Base-by-base conservation (phyloP, 2,329 filamentous ascomycete species). In the Pseudogymnoascus sp. region DNA sequence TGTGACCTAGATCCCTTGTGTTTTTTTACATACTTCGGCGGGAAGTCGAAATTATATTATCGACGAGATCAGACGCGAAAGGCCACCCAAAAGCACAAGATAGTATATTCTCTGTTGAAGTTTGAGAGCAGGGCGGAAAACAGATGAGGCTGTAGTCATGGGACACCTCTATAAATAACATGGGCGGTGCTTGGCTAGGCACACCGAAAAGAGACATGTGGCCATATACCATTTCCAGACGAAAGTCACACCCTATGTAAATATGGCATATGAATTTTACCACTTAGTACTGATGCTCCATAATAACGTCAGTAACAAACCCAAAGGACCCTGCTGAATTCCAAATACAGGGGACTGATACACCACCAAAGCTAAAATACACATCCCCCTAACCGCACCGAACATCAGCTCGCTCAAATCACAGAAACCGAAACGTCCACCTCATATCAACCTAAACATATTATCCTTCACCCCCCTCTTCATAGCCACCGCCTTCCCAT, bases 401-500 rank as follows among this genome's bases (percentile, higher is more conserved):
- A 47, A 4, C 11, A 47, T 7, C 21, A 25, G 21, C 42, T 25
- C 21, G 11, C 12, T 23, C 28, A 35, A 59, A 4, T n/a, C 53
- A 10, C 28, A 18, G 6, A 12, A 28, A 35, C 25, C 16, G 4
- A 38, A 7, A 40, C 33, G 3, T 7, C 31, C 33, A 60, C 14
- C 59, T 74, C 69, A 85, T 18, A 90, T 90, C 65, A 88, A 82
- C 14, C 88, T 78, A 72, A 92, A 92, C 88, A 91, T 91, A 69
- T 91, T 91, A 61, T 87, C 84, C 72, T 82, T 86, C 10, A 92
- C 89, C 37, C 86, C 82, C 60, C 88, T 78, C 75, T 91, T 92
- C 81, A 92, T 87, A 0, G 86, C 79, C 5, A 84, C 84, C 0
- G 89, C 84, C 72, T 87, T 82, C 0, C 90, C 90, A 68, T 90